Conservation (phyloP, 2,329 filamentous ascomycete species). For the Scleromitrula shiraiana region DNA sequence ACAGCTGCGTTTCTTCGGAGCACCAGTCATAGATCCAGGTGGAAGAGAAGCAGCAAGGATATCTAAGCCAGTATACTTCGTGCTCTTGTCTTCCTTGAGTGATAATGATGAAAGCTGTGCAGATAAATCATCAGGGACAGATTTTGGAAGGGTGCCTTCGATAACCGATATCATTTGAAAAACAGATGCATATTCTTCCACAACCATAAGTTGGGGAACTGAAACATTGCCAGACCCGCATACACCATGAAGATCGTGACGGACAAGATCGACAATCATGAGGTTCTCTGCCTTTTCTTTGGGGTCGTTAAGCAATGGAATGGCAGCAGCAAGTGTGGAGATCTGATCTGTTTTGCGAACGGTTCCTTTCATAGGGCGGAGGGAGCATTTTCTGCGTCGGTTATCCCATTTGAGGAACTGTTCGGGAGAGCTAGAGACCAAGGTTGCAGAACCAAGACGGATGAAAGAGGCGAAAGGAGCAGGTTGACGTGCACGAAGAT, state of each 20-base stretch:
- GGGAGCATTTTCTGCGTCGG: conserved; percentile 56
- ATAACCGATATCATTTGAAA: conserved; percentile 89
- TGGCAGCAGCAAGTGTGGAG: conserved; percentile 63
- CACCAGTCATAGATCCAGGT: conserved; percentile 93
- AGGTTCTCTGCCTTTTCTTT: conserved; percentile 95
- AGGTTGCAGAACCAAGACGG: conserved; percentile 57
- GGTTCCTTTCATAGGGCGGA: conserved; percentile 94
- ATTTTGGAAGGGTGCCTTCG: conserved; percentile 53
- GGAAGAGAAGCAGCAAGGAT: conserved; percentile 72
- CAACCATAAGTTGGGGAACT: conserved; percentile 71
- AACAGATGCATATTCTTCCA: conserved; percentile 86
- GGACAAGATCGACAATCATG: conserved; percentile 96
- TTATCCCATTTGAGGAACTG: conserved; percentile 66
- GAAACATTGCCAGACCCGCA: conserved; percentile 65
- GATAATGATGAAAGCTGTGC: conserved; percentile 3
- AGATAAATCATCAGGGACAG: conserved; percentile 1
- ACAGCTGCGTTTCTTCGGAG: conserved; percentile 88
- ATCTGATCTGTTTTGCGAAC: conserved; percentile 66
- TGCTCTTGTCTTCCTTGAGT: conserved; percentile 12
- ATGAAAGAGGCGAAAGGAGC: conserved; percentile 65
- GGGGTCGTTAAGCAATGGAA: conserved; percentile 63
- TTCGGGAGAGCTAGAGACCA: conserved; percentile 81
- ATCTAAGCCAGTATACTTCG: conserved; percentile 55
- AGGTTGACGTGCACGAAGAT: conserved; percentile 26
- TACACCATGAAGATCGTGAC: conserved; percentile 84